Evolutionary conservation across 1,284 basidiomycete genomes (phyloP).

Genomic region (Trichosporon ovoides): DNA sequence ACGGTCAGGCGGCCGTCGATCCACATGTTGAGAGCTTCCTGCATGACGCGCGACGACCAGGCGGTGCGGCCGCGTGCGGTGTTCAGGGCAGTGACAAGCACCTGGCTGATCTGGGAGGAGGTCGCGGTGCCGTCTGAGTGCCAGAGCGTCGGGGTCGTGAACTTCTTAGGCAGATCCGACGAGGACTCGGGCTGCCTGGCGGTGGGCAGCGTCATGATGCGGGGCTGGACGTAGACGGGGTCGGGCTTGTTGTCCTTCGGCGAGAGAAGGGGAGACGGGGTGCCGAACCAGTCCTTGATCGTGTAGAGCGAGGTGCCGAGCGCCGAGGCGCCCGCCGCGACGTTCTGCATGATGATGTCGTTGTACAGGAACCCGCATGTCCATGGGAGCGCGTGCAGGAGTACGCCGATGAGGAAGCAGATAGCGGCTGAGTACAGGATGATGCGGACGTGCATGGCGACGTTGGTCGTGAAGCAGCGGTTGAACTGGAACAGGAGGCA

Average conservation of each 20-base stretch:
- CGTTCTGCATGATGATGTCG: slow-evolving; percentile 8
- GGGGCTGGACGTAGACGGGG: slow-evolving; percentile 6
- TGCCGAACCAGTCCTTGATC: slow-evolving; percentile 5
- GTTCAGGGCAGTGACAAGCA: background rate
- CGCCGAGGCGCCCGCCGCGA: slow-evolving; percentile 2
- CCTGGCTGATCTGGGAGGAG: background rate
- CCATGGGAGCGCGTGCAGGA: slow-evolving; percentile 11
- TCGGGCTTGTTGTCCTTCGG: background rate
- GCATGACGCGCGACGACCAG: background rate
- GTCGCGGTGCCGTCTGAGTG: slow-evolving; percentile 4
- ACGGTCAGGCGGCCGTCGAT: slow-evolving; percentile 2
- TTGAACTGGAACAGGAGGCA: slow-evolving; percentile 16
- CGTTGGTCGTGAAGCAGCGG: slow-evolving; percentile 16
- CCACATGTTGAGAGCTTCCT: slow-evolving; percentile 9
- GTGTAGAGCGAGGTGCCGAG: slow-evolving; percentile 8
- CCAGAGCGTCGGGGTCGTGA: background rate
- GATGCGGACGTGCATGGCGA: slow-evolving; percentile 10
- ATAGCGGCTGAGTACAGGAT: slow-evolving; percentile 8
- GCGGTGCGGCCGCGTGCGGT: background rate
- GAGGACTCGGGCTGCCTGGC: background rate
- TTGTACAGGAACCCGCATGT: slow-evolving; percentile 11
- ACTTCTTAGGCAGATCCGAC: slow-evolving; percentile 3
- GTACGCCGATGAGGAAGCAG: background rate
- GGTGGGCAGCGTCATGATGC: background rate
- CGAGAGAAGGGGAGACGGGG: background rate